Evolutionary conservation across 2,329 filamentous ascomycete species (phyloP), one percentile per base, ranked within the genome.

Genomic region (Daldinia sp.): DNA sequence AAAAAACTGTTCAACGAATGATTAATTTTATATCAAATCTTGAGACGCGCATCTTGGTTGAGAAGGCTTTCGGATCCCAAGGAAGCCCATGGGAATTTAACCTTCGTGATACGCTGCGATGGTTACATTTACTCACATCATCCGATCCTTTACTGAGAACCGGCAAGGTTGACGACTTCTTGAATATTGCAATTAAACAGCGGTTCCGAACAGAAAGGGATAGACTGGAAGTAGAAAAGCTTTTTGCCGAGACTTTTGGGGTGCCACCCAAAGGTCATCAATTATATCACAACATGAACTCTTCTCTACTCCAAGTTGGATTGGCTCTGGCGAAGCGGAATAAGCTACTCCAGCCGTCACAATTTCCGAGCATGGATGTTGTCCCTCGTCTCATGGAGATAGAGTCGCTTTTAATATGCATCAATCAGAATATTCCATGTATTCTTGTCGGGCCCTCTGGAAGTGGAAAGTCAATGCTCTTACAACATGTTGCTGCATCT

Each of bases 41-140:
- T 8, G 93, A 97, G 65, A 82, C 86, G 27, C 86, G 90, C 32
- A 87, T 96, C 23, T 82, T 88, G 3, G 81, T 84, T 25, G 79
- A 83, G 52, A 83, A 82, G 63, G 77, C 80, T 0, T 89, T 90
- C 68, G 87, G 87, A 1, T 79, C 81, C 0, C 85, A 87, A 68
- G 87, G 87, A 11, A 91, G 90, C 5, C 95, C 96, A 1, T 99
- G 93, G 95, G 95, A 97, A 73, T 95, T 97, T 75, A 99, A 97
- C 72, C 80, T 99, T 67, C 90, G 93, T 76, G 94, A 98, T 76
- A 92, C 93, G 2, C 86, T 95, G 57, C 86, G 94, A 63, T 98
- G 94, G 94, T 80, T 97, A 48, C 86, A 91, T 68, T 78, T 98
- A 11, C 80, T 91, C 29, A 84, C 85, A 9, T 85, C 85, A 0